Conservation (phyloP, 441 rosid genomes). For the Lepidium campestre region DNA sequence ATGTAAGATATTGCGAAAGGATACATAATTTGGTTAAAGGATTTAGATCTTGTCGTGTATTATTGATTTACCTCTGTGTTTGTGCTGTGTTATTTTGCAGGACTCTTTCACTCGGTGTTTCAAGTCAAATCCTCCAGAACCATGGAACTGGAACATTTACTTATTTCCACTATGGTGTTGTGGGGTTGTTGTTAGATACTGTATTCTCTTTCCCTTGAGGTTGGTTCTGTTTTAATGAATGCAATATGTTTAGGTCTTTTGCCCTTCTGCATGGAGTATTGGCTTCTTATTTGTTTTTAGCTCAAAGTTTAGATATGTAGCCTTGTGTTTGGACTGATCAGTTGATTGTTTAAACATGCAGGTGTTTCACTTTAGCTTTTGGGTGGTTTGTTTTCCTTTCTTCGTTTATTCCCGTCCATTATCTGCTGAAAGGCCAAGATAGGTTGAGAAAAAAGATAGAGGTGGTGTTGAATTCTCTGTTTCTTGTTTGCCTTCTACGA, state of each 20-base stretch:
- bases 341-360: constrained; percentile 25
- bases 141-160: constrained; percentile 97
- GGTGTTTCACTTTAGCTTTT: constrained; percentile 63
- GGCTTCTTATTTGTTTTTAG: background rate
- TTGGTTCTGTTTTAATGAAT: constrained; percentile 23
- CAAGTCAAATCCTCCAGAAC: constrained; percentile 91
- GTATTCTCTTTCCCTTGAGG: constrained; percentile 82
- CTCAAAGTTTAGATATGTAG: background rate
- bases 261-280: background rate
- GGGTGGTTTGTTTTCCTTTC: constrained; percentile 94
- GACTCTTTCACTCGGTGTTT: constrained; percentile 92
- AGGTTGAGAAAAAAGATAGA: constrained; percentile 72
- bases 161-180: constrained; percentile 86
- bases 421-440: constrained; percentile 72
- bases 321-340: background rate
- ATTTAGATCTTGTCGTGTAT: too few species aligned
- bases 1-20: constrained; percentile 36
- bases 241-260: background rate
- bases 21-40: too few species aligned
- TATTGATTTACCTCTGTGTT: background rate
- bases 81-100: constrained; percentile 32
- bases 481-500: background rate
- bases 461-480: constrained; percentile 35
- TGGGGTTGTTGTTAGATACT: constrained; percentile 82
- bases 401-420: constrained; percentile 63